phyloP scores from a whole-genome alignment of 2,329 filamentous ascomycete species.

The Lachnellula cervina region DNA sequence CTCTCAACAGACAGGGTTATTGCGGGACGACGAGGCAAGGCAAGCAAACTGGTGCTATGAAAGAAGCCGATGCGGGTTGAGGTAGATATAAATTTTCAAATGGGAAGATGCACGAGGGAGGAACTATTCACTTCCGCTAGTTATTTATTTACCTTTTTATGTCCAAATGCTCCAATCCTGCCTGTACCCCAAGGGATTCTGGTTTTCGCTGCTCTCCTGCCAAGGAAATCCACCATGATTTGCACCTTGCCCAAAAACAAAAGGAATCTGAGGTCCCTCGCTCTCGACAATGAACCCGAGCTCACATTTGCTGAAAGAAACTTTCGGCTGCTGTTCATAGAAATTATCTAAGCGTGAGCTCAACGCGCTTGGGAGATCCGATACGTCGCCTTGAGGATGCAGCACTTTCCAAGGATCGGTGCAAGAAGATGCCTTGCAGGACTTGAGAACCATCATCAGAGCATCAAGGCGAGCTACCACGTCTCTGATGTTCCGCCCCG shows the following conservation, averaged over 20 bases:
- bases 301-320: conserved; percentile 49
- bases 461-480: conserved; percentile 50
- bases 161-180: background rate
- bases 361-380: conserved; percentile 46
- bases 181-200: background rate
- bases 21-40: background rate
- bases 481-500: conserved; percentile 33
- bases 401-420: conserved; percentile 50
- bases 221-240: background rate
- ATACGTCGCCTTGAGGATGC: conserved; percentile 48
- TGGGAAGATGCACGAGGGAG: no score
- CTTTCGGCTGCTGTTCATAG: conserved; percentile 44
- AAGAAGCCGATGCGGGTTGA: background rate
- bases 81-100: no score
- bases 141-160: background rate
- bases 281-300: conserved; percentile 49
- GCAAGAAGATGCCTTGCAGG: conserved; percentile 50
- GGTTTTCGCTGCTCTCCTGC: background rate
- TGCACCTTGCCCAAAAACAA: background rate
- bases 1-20: background rate
- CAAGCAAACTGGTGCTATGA: background rate
- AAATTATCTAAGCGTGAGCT: conserved; percentile 44
- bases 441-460: conserved; percentile 55
- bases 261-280: conserved; percentile 45
- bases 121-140: no score